Base-by-base conservation (phyloP, 495 filamentous ascomycete species). In the Entonaema liquescens region DNA sequence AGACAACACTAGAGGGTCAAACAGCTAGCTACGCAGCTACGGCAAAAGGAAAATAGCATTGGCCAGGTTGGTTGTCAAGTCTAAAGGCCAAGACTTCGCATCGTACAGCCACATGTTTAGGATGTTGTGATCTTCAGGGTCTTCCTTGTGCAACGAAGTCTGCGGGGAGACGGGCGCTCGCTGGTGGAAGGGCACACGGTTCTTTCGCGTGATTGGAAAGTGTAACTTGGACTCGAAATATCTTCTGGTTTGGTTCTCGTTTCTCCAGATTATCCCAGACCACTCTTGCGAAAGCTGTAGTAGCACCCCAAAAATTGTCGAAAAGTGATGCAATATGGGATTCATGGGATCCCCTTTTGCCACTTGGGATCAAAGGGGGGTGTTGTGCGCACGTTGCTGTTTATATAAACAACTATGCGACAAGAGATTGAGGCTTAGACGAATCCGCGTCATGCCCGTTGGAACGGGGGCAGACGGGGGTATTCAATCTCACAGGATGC, bases 71-170 rank as follows among this genome's bases (percentile, higher is more conserved):
- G 62, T 44, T 29, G 52, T 62, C 52, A 50, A 66, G 42, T 66
- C n/a, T 21, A 55, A 66, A 59, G 25, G 70, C 65, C 70, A 73
- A 69, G 70, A 69, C 70, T 35, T 31, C 65, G 23, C 70, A 73
- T 73, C 70, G 70, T 73, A 69, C 70, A 73, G 65, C 65, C 65
- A 73, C 70, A 68, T 71, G 68, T 73, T 68, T 65, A 68, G 57
- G 70, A 65, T 42, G 65, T 58, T 38, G 62, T 73, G 70, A 73
- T 73, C 70, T 73, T 73, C 70, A 73, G 70, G 70, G 70, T 73
- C 70, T 62, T 66, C 52, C 61, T 65, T 68, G 70, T 73, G 65
- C 58, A 42, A 73, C 70, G 47, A 68, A 47, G 49, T 66, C 57
- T 57, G 70, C 70, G 70, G 70, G 70, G 70, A 73, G 70, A 62